Conservation (phyloP, 768 basidiomycete genomes). For the Boletus pseudopeckii region DNA sequence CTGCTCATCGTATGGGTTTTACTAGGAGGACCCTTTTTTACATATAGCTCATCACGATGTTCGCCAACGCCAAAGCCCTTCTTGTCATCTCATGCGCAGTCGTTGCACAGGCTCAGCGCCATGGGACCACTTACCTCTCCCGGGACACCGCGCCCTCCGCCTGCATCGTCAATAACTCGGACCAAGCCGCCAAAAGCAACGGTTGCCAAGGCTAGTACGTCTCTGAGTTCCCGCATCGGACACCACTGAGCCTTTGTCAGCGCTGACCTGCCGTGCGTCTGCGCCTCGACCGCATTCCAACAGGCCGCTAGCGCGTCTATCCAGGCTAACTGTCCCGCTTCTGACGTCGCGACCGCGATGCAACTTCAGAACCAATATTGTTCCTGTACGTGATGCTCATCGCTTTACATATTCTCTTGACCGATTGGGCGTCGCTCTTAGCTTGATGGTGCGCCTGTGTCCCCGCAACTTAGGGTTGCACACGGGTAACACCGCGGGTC, state of each 20-base stretch:
- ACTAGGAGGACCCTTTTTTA: background rate
- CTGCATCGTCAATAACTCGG: slow-evolving; percentile 17
- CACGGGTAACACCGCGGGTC: background rate
- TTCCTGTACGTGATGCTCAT: slow-evolving; percentile 1
- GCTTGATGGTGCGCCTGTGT: background rate
- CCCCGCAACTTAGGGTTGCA: background rate
- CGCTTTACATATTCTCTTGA: background rate
- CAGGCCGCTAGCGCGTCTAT: slow-evolving; percentile 33
- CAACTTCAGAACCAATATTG: slow-evolving; percentile 34
- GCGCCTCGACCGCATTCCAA: slow-evolving; percentile 39
- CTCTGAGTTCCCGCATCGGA: background rate
- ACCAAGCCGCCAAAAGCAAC: background rate
- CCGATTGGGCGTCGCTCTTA: background rate
- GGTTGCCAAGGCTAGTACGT: slow-evolving; percentile 18
- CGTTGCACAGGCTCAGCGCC: slow-evolving; percentile 16
- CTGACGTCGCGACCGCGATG: slow-evolving; percentile 30
- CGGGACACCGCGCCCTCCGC: background rate
- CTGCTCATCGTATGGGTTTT: background rate
- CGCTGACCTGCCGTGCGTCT: slow-evolving; percentile 38
- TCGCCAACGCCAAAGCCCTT: slow-evolving; percentile 18
- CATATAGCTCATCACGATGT: slow-evolving; percentile 10
- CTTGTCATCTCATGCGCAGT: slow-evolving; percentile 14
- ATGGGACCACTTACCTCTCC: background rate
- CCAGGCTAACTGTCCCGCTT: slow-evolving; percentile 28
- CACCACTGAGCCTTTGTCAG: slow-evolving; percentile 20